Evolutionary conservation across 495 filamentous ascomycete genomes (phyloP).

Genomic region (Aspergillus haitiensis): DNA sequence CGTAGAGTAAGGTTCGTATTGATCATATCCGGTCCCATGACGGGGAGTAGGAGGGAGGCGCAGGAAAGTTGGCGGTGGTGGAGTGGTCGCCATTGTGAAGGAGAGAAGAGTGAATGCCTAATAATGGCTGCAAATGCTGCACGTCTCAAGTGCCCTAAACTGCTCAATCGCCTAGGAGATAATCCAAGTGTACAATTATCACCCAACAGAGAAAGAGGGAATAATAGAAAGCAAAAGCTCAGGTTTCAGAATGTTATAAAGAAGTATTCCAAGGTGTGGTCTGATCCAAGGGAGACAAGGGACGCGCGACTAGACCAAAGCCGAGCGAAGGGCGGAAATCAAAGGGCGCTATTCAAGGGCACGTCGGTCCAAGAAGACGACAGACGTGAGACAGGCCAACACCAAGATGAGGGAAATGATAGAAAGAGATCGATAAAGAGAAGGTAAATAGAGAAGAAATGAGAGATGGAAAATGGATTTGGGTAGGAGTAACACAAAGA

Average conservation of each 20-base stretch:
- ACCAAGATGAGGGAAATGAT: slow-evolving; percentile 13
- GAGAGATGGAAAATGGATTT: slow-evolving; percentile 1
- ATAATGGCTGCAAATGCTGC: slow-evolving; percentile 6
- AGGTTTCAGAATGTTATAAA: not conserved
- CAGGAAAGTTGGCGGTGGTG: slow-evolving; percentile 59
- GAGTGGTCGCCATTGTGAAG: slow-evolving; percentile 61
- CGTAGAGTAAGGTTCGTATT: slow-evolving; percentile 65
- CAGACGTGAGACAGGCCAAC: not conserved
- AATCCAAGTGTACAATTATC: no score
- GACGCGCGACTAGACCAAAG: slow-evolving; percentile 22
- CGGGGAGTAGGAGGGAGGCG: slow-evolving; percentile 72
- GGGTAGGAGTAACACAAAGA: slow-evolving; percentile 1
- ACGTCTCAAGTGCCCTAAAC: not conserved
- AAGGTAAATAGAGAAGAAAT: slow-evolving; percentile 2
- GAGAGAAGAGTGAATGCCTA: not conserved
- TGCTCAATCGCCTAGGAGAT: no score
- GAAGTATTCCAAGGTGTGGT: slow-evolving; percentile 1
- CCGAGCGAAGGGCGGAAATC: slow-evolving; percentile 17
- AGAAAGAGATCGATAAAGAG: slow-evolving; percentile 9
- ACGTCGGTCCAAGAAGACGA: slow-evolving; percentile 7
- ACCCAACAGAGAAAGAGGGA: no score
- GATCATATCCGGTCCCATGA: slow-evolving; percentile 66
- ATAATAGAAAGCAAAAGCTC: not conserved
- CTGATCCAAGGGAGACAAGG: slow-evolving; percentile 21
- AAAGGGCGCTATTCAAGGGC: slow-evolving; percentile 5